Conservation (phyloP, 495 filamentous ascomycete genomes). For the Aspergillus diversus region DNA sequence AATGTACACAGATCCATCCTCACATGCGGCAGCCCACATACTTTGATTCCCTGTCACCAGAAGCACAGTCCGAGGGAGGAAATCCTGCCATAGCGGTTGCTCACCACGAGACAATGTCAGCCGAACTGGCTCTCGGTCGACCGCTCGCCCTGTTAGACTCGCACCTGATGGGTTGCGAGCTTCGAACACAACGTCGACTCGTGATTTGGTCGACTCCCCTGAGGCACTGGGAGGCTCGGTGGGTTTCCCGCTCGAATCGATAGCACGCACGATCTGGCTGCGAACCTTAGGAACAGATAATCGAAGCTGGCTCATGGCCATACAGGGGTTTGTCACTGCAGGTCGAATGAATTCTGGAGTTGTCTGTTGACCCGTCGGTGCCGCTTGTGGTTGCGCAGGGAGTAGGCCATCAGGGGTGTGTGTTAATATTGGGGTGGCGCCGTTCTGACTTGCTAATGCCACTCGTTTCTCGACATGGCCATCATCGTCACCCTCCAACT, state of each 20-base stretch:
- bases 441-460: constrained; percentile 57
- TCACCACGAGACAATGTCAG: constrained; percentile 82
- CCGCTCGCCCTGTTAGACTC: constrained; percentile 56
- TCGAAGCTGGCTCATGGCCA: constrained; percentile 82
- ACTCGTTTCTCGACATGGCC: constrained; percentile 66
- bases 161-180: constrained; percentile 68
- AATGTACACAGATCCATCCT: constrained; percentile 89
- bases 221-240: constrained; percentile 47
- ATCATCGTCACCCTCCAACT: constrained; percentile 69
- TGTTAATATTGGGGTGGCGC: constrained; percentile 71
- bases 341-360: constrained; percentile 88
- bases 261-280: constrained; percentile 67
- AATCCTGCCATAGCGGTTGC: constrained; percentile 91
- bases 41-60: constrained; percentile 85
- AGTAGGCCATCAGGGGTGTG: constrained; percentile 79
- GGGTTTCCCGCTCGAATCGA: constrained; percentile 49
- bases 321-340: constrained; percentile 78
- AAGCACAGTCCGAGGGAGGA: constrained; percentile 78
- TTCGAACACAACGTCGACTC: constrained; percentile 71
- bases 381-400: constrained; percentile 59
- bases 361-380: constrained; percentile 62
- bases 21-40: constrained; percentile 91
- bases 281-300: constrained; percentile 88
- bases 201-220: constrained; percentile 62
- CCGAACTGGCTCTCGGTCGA: constrained; percentile 77